phyloP scores from a whole-genome alignment of 768 basidiomycete genomes.

The Termitomyces sp. region DNA sequence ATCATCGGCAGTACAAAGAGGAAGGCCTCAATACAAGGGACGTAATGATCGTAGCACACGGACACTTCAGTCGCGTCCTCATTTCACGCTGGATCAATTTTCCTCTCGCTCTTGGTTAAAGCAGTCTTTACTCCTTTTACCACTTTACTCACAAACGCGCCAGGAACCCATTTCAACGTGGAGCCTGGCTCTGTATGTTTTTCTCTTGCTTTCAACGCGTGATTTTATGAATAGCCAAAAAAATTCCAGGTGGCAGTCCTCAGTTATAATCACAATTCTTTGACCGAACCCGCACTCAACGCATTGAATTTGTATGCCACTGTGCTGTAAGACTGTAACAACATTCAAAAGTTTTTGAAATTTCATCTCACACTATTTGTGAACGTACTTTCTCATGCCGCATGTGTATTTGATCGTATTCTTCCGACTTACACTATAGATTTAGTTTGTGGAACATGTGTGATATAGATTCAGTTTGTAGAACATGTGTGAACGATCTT shows the following conservation, averaged over 20 bases:
- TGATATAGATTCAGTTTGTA: too few relatives aligned
- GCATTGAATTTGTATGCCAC: slow-evolving; percentile 67
- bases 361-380: too few relatives aligned
- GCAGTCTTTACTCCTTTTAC: slow-evolving; percentile 9
- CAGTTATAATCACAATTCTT: slow-evolving; percentile 78
- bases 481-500: neutral
- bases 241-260: slow-evolving; percentile 65
- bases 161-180: slow-evolving; percentile 79
- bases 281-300: slow-evolving; percentile 75
- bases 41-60: slow-evolving; percentile 88
- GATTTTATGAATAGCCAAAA: neutral
- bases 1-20: slow-evolving; percentile 69
- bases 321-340: slow-evolving; percentile 16
- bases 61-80: slow-evolving; percentile 74
- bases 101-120: slow-evolving; percentile 43
- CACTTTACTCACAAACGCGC: neutral
- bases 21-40: slow-evolving; percentile 67
- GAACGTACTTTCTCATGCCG: too few relatives aligned
- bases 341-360: too few relatives aligned
- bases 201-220: neutral
- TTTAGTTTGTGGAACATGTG: neutral
- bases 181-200: slow-evolving; percentile 73
- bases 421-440: neutral
- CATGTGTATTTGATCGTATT: too few relatives aligned
- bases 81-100: slow-evolving; percentile 83